Conservation (phyloP, 202 grass and related monocot species). For the Alloteropsis angusta region DNA sequence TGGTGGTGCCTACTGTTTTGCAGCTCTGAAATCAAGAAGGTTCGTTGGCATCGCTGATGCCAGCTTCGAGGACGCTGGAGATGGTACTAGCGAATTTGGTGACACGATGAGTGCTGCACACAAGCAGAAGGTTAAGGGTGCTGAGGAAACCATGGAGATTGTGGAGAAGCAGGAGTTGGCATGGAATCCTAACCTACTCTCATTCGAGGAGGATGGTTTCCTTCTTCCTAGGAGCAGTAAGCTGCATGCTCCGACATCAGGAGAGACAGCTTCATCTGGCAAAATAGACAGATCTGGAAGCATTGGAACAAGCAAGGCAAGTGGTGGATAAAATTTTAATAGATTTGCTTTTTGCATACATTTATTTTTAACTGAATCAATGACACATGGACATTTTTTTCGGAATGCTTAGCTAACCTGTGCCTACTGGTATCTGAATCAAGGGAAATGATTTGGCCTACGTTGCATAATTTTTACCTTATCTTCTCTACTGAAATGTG, state of each 20-base stretch:
- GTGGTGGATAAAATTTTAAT: not conserved
- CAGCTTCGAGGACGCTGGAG: not conserved
- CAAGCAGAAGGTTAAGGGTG: not conserved
- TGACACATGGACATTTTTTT: not conserved
- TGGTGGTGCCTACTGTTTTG: not conserved
- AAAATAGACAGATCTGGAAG: slow-evolving; percentile 19
- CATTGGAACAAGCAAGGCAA: slow-evolving; percentile 27
- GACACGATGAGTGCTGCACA: not conserved
- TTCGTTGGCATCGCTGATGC: not conserved
- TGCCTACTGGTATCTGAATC: not conserved
- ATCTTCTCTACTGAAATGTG: not conserved
- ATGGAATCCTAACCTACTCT: not conserved
- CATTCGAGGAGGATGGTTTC: slow-evolving; percentile 6
- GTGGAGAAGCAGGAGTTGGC: not conserved
- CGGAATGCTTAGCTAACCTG: not conserved
- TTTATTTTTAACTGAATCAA: not conserved
- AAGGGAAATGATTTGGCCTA: not conserved
- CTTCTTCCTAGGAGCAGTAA: slow-evolving; percentile 7
- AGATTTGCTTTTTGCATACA: not conserved
- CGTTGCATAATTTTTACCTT: not conserved
- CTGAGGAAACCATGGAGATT: not conserved
- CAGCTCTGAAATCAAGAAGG: slow-evolving; percentile 40
- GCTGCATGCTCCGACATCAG: not conserved
- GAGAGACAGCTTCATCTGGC: not conserved
- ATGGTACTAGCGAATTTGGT: not conserved